Base-by-base conservation (phyloP, 2,329 filamentous ascomycete species). In the Corynespora cassiicola region DNA sequence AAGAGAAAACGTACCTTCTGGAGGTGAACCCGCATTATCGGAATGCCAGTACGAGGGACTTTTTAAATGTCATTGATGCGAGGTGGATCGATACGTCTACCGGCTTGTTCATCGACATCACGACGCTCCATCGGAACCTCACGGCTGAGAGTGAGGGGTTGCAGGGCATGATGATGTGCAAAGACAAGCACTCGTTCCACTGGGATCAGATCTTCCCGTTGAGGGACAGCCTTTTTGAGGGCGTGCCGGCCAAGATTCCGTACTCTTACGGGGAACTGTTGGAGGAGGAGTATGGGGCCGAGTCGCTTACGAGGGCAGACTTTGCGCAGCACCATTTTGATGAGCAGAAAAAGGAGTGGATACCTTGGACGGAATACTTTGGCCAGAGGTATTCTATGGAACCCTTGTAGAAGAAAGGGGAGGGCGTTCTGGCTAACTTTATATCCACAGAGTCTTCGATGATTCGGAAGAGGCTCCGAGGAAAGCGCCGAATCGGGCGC, bases 91-190 rank as follows among this genome's bases (percentile, higher is more conserved):
- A 84, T 52, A 81, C 70, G 14, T 66, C 74, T 0, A 81, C 76
- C 1, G 81, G 81, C 0, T 60, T 84, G 1, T 84, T 81, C 51
- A 82, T 84, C 50, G 81, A 84, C 54, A 81, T 84, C 43, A 83
- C 80, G 0, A 76, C 78, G 5, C 67, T 84, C 5, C 70, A 79
- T 33, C 69, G 69, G 8, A 74, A 80, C 45, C 51, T 66, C 11
- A 64, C 63, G 0, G 67, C 65, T 7, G 62, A 72, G 29, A 56
- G 57, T 1, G 40, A 58, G 4, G 76, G 75, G 1, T 39, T 63
- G 2, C 34, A 63, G 7, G 74, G 71, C 5, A 68, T 67, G 6
- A 67, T 81, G 62, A 76, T 75, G 65, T 79, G 75, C 55, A 84
- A 84, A 56, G 81, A 83, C 58, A 68, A 65, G 7, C 81, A 84